phyloP scores from a whole-genome alignment of 2,329 filamentous ascomycete genomes.

The Alternaria brassicicola region DNA sequence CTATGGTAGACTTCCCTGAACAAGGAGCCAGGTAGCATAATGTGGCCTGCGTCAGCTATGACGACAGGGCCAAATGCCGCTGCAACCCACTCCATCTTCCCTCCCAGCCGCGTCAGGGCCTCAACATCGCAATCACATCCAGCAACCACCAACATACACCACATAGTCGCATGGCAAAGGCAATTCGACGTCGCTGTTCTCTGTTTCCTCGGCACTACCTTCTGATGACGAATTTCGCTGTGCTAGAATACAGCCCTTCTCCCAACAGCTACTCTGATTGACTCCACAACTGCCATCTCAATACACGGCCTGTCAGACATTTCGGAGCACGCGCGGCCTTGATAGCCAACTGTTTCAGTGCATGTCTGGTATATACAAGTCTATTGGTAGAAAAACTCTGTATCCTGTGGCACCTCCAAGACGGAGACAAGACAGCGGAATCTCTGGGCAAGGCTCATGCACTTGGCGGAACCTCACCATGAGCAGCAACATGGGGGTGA shows the following conservation, averaged over 20 bases:
- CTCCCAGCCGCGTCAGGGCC: neutral
- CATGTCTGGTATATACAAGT: neutral
- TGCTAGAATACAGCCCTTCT: neutral
- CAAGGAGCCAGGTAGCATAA: neutral
- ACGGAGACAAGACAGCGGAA: constrained; percentile 13
- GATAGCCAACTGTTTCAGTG: neutral
- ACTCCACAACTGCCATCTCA: neutral
- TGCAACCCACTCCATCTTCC: neutral
- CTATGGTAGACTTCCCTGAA: neutral
- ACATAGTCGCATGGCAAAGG: neutral
- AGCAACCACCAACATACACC: neutral
- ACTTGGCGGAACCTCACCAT: constrained; percentile 5
- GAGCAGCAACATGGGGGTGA: neutral
- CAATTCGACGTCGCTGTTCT: neutral
- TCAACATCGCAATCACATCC: neutral
- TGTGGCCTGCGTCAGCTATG: neutral
- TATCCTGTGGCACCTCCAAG: neutral
- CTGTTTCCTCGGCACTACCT: neutral
- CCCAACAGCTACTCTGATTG: neutral
- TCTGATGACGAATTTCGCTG: neutral
- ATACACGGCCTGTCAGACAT: neutral
- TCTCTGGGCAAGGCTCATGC: constrained; percentile 9
- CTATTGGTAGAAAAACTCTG: neutral
- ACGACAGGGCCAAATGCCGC: neutral
- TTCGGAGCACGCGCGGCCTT: neutral